phyloP scores from a whole-genome alignment of 495 filamentous ascomycete genomes.

The Pyrenula aspistea region DNA sequence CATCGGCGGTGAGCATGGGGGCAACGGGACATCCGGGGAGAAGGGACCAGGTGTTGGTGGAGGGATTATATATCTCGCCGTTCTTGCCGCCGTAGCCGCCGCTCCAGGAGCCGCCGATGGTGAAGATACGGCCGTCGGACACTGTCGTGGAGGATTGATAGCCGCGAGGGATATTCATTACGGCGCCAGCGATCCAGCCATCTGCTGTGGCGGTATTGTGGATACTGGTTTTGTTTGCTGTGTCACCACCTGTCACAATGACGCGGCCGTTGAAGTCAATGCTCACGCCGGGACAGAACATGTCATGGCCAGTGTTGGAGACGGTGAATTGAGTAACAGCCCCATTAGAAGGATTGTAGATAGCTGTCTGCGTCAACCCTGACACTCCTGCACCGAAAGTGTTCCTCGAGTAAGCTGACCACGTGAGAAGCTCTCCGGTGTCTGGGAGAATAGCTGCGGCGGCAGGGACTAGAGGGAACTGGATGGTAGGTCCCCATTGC shows the following conservation, averaged over 20 bases:
- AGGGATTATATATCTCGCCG: slow-evolving; percentile 41
- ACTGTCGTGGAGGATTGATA: slow-evolving; percentile 42
- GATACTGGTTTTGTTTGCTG: slow-evolving; percentile 30
- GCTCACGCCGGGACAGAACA: slow-evolving; percentile 53
- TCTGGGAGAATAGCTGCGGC: slow-evolving; percentile 21
- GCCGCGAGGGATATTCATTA: slow-evolving; percentile 39
- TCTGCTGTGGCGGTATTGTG: slow-evolving; percentile 18
- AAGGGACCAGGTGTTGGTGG: slow-evolving; percentile 21
- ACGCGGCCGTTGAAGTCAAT: slow-evolving; percentile 36
- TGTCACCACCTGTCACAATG: slow-evolving; percentile 39
- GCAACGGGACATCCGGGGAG: slow-evolving; percentile 24
- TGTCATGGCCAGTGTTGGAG: slow-evolving; percentile 39
- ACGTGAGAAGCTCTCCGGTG: slow-evolving; percentile 27
- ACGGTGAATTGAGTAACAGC: slow-evolving; percentile 24
- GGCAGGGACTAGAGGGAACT: slow-evolving; percentile 39
- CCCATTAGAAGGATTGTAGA: slow-evolving; percentile 21
- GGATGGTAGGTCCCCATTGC: slow-evolving; percentile 35
- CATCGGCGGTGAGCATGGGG: slow-evolving; percentile 40
- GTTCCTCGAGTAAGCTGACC: slow-evolving; percentile 26
- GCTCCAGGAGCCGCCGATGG: slow-evolving; percentile 47
- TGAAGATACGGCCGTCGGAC: slow-evolving; percentile 44
- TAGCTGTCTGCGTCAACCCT: slow-evolving; percentile 25
- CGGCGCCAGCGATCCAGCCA: slow-evolving; percentile 17
- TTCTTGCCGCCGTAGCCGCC: slow-evolving; percentile 35
- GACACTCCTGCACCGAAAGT: slow-evolving; percentile 17